Evolutionary conservation across 768 basidiomycete species (phyloP).

Genomic region (Trametes punicea): DNA sequence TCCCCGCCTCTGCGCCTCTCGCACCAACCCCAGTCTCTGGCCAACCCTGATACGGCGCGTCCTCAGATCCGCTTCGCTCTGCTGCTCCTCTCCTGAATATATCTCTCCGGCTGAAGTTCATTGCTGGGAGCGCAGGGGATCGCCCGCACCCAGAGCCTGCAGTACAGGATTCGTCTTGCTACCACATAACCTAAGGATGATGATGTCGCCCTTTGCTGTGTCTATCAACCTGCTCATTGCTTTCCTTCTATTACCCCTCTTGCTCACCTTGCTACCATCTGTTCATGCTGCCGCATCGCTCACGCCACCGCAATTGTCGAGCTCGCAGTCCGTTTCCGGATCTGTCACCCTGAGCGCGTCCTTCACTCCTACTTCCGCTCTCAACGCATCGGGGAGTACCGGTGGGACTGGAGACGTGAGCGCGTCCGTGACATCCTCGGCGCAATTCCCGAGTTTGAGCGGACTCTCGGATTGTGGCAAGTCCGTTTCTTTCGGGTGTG

Average conservation of each 20-base stretch:
- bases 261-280: not conserved
- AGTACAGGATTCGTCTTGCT: no score
- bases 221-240: not conserved
- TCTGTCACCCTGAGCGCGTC: slow-evolving; percentile 1
- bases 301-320: not conserved
- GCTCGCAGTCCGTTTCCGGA: not conserved
- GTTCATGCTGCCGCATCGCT: slow-evolving; percentile 4
- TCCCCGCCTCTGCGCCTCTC: not conserved
- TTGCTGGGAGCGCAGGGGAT: no score
- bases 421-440: slow-evolving; percentile 18
- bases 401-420: not conserved
- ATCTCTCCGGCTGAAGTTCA: no score
- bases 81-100: no score
- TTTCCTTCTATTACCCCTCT: not conserved
- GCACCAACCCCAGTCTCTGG: not conserved
- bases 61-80: no score
- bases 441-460: slow-evolving; percentile 21
- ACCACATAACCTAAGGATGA: not conserved
- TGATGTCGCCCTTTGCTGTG: not conserved
- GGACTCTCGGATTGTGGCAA: slow-evolving; percentile 22
- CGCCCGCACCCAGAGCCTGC: no score
- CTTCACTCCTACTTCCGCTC: not conserved
- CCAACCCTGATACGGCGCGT: no score
- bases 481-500: not conserved
- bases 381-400: not conserved